phyloP scores from a whole-genome alignment of 2,329 filamentous ascomycete species.

The Fusarium solani-melongenae region DNA sequence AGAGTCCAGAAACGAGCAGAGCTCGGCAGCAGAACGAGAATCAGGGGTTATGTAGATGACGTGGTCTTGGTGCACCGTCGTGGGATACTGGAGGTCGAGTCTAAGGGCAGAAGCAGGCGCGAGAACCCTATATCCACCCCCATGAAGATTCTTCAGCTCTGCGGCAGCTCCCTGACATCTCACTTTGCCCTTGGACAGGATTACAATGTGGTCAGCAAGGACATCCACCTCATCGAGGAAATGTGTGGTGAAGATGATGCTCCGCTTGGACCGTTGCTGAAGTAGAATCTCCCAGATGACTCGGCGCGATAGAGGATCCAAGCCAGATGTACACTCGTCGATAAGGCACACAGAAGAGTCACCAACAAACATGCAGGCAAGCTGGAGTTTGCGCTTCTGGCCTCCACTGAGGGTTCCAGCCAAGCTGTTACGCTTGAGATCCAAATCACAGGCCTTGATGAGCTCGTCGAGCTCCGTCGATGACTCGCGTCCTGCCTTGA shows the following conservation, averaged over 20 bases:
- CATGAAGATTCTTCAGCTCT: conserved; percentile 71
- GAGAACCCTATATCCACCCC: conserved; percentile 72
- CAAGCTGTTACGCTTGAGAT: conserved; percentile 64
- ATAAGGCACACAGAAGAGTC: conserved; percentile 74
- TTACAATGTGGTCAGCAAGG: conserved; percentile 74
- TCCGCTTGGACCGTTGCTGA: conserved; percentile 69
- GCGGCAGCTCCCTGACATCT: conserved; percentile 72
- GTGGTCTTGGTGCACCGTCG: conserved; percentile 65
- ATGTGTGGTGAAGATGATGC: conserved; percentile 76
- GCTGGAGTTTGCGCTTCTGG: conserved; percentile 76
- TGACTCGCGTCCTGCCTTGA: conserved; percentile 63
- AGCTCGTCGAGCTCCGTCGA: conserved; percentile 61
- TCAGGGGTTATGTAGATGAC: conserved; percentile 65
- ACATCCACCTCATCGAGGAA: conserved; percentile 78
- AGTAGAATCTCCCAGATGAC: conserved; percentile 79
- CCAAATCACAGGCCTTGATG: conserved; percentile 69
- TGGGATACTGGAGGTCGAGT: conserved; percentile 48
- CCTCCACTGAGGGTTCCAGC: conserved; percentile 72
- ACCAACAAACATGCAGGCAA: conserved; percentile 78
- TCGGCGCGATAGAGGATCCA: conserved; percentile 73
- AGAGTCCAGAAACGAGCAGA: conserved; percentile 57
- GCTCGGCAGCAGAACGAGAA: conserved; percentile 40
- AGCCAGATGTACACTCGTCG: conserved; percentile 75
- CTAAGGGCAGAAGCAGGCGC: conserved; percentile 39
- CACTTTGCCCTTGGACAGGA: conserved; percentile 71